Evolutionary conservation across 495 filamentous ascomycete species (phyloP), one percentile per base, ranked within the genome.

Genomic region (Penicillium paxilli): DNA sequence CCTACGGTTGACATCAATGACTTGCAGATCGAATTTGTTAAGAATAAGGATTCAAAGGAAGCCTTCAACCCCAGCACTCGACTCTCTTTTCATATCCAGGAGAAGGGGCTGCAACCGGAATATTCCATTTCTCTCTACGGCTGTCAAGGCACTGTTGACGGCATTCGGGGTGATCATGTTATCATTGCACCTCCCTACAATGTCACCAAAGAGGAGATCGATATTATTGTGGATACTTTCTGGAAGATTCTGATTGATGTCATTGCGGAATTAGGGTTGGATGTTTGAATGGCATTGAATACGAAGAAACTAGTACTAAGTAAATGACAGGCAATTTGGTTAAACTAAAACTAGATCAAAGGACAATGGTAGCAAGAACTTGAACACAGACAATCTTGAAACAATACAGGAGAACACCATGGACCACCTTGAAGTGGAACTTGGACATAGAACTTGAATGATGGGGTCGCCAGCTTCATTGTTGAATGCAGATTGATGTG

Each of bases 101-200:
- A 82, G 50, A 75, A 72, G 8, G 84, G 77, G 0, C 59, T 87
- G 25, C 56, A 64, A 0, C 53, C 73, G 0, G 68, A 80, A 11
- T 81, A 85, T 54, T 78, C 76, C 17, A 80, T 96, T 54, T 83
- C 79, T 0, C 59, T 95, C 16, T 95, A 94, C 65, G 85, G 85
- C 19, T 84, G 85, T 5, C 65, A 75, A 2, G 91, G 90, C 4
- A 85, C 85, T 0, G 82, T 77, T 1, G 87, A 91, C 62, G 88
- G 89, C 0, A 63, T 78, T 24, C 67, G 59, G 3, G 91, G 90
- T 1, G 92, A 96, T 60, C 87, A 92, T 71, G 69, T 92, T 12
- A 72, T 95, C 26, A 58, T 96, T 49, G 80, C 87, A 19, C 91
- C 92, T 3, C 79, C 90, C 1, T 95, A 87, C 67, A 92, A 81